Evolutionary conservation across 139 green algal genomes (phyloP).

Genomic region (Picochlorum costavermella): DNA sequence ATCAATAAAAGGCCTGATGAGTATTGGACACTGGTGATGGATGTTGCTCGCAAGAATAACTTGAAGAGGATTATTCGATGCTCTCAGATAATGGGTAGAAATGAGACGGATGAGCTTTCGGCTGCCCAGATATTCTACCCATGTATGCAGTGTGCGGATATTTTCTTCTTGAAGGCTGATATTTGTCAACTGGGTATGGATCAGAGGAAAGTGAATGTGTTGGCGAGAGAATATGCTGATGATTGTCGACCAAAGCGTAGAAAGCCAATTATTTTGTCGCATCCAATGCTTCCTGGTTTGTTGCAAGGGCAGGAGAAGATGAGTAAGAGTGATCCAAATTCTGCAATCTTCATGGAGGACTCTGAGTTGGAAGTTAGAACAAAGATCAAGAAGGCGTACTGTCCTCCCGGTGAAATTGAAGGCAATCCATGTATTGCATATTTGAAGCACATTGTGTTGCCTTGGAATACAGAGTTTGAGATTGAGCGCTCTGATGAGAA

Average conservation of each 20-base stretch:
- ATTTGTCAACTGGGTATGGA: constrained; percentile 99
- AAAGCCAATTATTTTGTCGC: constrained; percentile 95
- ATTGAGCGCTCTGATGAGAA: constrained; percentile 58
- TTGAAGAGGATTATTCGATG: constrained; percentile 76
- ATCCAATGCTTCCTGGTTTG: constrained; percentile 92
- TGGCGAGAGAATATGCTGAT: constrained; percentile 94
- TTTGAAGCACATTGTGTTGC: constrained; percentile 84
- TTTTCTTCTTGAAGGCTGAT: constrained; percentile 99
- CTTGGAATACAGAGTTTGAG: constrained; percentile 78
- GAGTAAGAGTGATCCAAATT: constrained; percentile 94
- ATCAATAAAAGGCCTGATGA: constrained; percentile 56
- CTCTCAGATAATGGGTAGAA: constrained; percentile 91
- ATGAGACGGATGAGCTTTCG: constrained; percentile 85
- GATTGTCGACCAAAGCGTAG: constrained; percentile 72
- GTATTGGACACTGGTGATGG: constrained; percentile 89
- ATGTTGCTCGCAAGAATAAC: constrained; percentile 80
- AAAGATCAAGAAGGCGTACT: constrained; percentile 99
- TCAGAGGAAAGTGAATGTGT: constrained; percentile 97
- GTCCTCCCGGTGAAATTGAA: constrained; percentile 63
- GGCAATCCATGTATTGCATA: constrained; percentile 96
- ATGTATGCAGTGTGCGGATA: constrained; percentile 96
- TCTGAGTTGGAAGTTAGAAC: constrained; percentile 78
- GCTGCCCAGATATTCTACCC: constrained; percentile 98
- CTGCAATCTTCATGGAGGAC: constrained; percentile 98
- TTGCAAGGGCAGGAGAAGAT: constrained; percentile 99